Percentiles rank a stretch among this genome's conserved stretches.
phyloP scores from a whole-genome alignment of 805 yeast species.

The Spathaspora passalidarum region DNA sequence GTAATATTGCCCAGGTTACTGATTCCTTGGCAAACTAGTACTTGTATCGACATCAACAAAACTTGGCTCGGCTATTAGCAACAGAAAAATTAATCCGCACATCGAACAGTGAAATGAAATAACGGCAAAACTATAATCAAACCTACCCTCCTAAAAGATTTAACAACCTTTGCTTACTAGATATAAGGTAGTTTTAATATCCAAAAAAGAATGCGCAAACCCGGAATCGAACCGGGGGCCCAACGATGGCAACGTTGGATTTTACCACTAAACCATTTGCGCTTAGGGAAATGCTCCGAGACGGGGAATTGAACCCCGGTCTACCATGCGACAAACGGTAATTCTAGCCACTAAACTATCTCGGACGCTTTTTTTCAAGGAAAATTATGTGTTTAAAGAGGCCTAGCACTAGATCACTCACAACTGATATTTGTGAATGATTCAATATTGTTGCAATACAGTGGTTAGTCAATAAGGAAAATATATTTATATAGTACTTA shows the following conservation, averaged over 20 bases:
- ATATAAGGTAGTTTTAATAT: not conserved
- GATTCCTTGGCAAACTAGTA: no score
- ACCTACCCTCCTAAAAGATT: not conserved
- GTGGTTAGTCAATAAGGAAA: no score
- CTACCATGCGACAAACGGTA: conserved; percentile 21
- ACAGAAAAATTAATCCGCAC: no score
- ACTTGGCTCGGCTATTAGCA: no score
- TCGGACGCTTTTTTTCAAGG: conserved; percentile 4
- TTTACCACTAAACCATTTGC: conserved; percentile 15
- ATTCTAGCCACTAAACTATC: conserved; percentile 16
- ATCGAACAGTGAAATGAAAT: no score
- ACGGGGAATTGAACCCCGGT: conserved; percentile 22
- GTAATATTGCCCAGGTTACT: no score
- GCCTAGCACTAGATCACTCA: not conserved
- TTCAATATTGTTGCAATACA: no score
- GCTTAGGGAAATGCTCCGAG: conserved; percentile 13
- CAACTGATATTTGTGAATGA: not conserved
- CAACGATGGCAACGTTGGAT: conserved; percentile 16
- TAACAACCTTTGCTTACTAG: no score
- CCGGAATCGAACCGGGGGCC: conserved; percentile 11
- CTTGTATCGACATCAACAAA: no score
- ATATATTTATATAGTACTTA: no score
- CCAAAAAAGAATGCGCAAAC: conserved; percentile 11
- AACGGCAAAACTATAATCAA: no score
- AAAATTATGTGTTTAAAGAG: not conserved